Evolutionary conservation across 139 green algal species (phyloP), one percentile per base, ranked within the genome.

Genomic region (Protoeuglena noctilucae): DNA sequence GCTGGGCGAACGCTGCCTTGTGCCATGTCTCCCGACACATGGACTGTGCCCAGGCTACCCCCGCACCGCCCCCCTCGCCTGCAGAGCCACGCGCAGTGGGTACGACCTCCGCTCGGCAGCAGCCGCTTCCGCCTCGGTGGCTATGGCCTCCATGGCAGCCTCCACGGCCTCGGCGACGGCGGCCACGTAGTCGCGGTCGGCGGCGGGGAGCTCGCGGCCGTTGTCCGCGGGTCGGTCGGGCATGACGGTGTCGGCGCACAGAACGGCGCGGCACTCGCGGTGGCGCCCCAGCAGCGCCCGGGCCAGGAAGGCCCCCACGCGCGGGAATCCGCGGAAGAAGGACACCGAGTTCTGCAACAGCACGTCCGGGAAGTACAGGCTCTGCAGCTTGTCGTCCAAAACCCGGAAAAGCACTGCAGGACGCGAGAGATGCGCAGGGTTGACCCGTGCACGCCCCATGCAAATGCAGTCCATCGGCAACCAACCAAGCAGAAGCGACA

Each of bases 221-320:
- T 55, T 30, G 5, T 23, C 49, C 21, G 49, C n/a, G 24, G 49
- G 49, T n/a, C n/a, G n/a, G n/a, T n/a, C n/a, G n/a, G n/a, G n/a
- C 49, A 19, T 29, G 5, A 55, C 24, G 23, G 49, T 55, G 22
- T 55, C 49, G 24, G 23, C n/a, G 49, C 49, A 55, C 5, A 55
- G 24, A 23, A 55, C 31, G 6, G 49, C 49, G 21, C 31, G 29
- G 21, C 29, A n/a, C 49, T 55, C 49, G 24, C 23, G 14, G 21
- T 28, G n/a, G 24, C 31, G 28, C 23, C 21, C 14, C 6, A 41
- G 28, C 24, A 55, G 28, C 24, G 49, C 14, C 5, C 28, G 49
- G 21, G 49, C 49, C 21, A 40, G 29, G 49, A 55, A 55, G 17
- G 49, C 49, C 4, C 49, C 49, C 22, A 55, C 49, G 24, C 22